A percentile compares a stretch with the other conserved stretches of the same genome.
Evolutionary conservation across 352 stramenopile genomes (phyloP).

Genomic region (Phytophthora cactorum): DNA sequence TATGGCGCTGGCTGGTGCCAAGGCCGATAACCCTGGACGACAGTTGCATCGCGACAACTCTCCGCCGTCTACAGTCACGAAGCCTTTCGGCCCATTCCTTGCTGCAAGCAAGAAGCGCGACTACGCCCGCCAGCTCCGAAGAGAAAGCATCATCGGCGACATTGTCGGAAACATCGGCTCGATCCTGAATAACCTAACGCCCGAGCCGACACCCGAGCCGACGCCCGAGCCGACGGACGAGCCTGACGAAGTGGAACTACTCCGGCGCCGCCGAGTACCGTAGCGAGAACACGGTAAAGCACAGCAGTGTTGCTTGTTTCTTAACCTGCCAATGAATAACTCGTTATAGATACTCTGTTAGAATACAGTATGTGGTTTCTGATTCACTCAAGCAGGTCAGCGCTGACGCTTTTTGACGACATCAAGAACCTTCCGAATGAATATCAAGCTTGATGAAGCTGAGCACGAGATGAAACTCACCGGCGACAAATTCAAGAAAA

Average conservation of each 20-base stretch:
- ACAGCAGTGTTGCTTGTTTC: neutral
- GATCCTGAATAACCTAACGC: neutral
- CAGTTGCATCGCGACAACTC: conserved; percentile 1
- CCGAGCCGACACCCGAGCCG: neutral
- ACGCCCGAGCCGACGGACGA: neutral
- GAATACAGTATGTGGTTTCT: too few relatives aligned
- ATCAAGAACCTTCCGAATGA: too few relatives aligned
- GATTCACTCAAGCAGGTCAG: too few relatives aligned
- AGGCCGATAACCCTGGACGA: neutral
- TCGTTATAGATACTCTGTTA: too few relatives aligned
- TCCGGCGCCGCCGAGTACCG: neutral
- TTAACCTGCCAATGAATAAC: too few relatives aligned
- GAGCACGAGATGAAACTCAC: neutral
- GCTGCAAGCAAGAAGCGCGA: neutral
- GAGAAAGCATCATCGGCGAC: neutral
- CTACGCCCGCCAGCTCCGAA: neutral
- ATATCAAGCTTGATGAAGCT: too few relatives aligned
- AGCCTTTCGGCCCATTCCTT: neutral
- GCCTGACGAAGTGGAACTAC: neutral
- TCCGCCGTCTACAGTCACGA: neutral
- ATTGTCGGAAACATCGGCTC: neutral
- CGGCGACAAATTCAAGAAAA: too few relatives aligned
- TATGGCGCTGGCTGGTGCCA: neutral
- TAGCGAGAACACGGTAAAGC: neutral
- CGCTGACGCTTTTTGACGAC: too few relatives aligned